Evolutionary conservation across 2,329 filamentous ascomycete species (phyloP).

Genomic region (Aspergillus sp.): DNA sequence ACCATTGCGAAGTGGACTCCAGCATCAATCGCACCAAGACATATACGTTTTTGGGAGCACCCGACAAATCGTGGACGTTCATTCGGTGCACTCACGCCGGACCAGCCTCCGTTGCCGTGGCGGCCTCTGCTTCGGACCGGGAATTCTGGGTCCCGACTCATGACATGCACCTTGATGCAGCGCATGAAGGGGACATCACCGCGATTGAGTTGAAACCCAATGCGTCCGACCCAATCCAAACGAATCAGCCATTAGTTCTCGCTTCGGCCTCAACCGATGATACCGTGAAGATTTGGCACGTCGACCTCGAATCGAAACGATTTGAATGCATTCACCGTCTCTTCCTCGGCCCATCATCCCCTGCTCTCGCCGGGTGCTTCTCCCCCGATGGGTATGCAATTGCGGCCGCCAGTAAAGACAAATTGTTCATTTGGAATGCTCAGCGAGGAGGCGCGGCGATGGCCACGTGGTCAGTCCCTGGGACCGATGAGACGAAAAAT

Average conservation of each 20-base stretch:
- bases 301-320: conserved; percentile 36
- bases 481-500: conserved; percentile 29
- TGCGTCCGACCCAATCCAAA: conserved; percentile 20
- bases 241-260: conserved; percentile 31
- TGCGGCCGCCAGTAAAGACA: conserved; percentile 43
- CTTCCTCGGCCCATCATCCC: conserved; percentile 32
- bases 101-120: conserved; percentile 34
- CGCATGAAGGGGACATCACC: conserved; percentile 44
- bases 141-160: conserved; percentile 47
- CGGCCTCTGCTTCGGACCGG: conserved; percentile 37
- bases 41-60: conserved; percentile 24
- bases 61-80: conserved; percentile 40
- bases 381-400: conserved; percentile 48
- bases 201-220: conserved; percentile 39
- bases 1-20: conserved; percentile 38
- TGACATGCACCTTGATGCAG: conserved; percentile 35
- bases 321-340: conserved; percentile 37
- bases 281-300: conserved; percentile 44
- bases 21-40: conserved; percentile 37
- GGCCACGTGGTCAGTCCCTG: conserved; percentile 38
- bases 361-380: conserved; percentile 43
- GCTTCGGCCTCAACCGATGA: conserved; percentile 46
- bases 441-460: conserved; percentile 43
- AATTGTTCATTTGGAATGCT: conserved; percentile 46
- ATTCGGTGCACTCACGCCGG: conserved; percentile 33